Conservation (phyloP, 129 eudicot species). For the Artemisia tridentata region DNA sequence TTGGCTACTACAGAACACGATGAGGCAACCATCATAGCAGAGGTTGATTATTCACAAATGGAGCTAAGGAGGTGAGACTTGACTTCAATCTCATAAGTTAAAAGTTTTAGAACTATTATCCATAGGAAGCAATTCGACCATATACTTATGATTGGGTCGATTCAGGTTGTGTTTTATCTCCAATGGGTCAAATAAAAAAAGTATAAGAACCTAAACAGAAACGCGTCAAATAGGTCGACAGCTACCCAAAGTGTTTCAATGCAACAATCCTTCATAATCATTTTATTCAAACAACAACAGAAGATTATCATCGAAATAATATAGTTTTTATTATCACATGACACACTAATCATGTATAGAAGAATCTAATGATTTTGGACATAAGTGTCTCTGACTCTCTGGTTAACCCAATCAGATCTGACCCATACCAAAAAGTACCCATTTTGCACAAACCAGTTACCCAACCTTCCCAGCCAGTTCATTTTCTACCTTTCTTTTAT, state of each 20-base stretch:
- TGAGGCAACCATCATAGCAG: slow-evolving; percentile 74
- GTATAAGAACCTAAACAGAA: background rate
- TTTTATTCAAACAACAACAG: no score
- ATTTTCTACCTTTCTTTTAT: background rate
- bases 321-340: slow-evolving; percentile 1
- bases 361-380: background rate
- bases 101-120: background rate
- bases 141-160: background rate
- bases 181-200: background rate
- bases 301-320: background rate
- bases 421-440: background rate
- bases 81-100: background rate
- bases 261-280: background rate
- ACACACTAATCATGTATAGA: background rate
- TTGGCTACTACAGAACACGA: slow-evolving; percentile 90
- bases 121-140: background rate
- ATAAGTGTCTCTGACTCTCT: no score
- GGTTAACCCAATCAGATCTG: background rate
- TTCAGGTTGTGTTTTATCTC: slow-evolving; percentile 2
- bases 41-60: slow-evolving; percentile 71
- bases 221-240: background rate
- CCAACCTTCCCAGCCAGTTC: background rate
- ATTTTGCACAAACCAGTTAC: background rate
- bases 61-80: slow-evolving; percentile 76
- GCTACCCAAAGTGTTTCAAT: background rate